Evolutionary conservation across 2,329 filamentous ascomycete genomes (phyloP).

Genomic region (Aspergillus sp.): DNA sequence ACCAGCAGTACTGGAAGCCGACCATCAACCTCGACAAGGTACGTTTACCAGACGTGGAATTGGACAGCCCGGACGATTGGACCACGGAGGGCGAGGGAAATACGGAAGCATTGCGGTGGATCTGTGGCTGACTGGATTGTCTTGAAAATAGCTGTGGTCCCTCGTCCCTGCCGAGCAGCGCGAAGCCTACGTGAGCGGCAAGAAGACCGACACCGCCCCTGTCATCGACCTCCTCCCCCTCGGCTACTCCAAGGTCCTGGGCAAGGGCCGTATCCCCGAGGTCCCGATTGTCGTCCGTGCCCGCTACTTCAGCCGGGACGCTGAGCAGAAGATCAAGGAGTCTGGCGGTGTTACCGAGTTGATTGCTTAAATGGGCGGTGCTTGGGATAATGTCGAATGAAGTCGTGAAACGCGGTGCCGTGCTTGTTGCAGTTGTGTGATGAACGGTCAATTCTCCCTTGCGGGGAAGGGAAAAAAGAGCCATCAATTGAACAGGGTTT

Average conservation of each 20-base stretch:
- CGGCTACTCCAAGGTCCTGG: constrained; percentile 97
- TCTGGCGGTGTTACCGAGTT: constrained; percentile 93
- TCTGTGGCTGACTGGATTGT: constrained; percentile 9
- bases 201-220: constrained; percentile 85
- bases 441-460: constrained; percentile 19
- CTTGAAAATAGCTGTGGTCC: constrained; percentile 68
- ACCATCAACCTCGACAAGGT: constrained; percentile 99
- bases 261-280: constrained; percentile 91
- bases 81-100: constrained; percentile 1
- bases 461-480: constrained; percentile 21
- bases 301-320: constrained; percentile 88
- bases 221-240: constrained; percentile 95
- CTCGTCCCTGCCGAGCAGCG: constrained; percentile 89
- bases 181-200: constrained; percentile 72
- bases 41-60: constrained; percentile 24
- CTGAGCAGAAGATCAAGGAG: constrained; percentile 98
- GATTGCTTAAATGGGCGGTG: constrained; percentile 63
- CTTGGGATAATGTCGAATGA: constrained; percentile 18
- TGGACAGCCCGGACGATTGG: not conserved
- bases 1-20: constrained; percentile 97
- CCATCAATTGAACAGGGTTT: constrained; percentile 25
- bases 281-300: constrained; percentile 91
- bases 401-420: constrained; percentile 19
- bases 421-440: constrained; percentile 21
- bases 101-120: constrained; percentile 1